These are phyloP conservation scores for Bromus sterilis DNA, from an alignment of 176 grass and related monocot species.

Conservation along the genomic window DNA sequence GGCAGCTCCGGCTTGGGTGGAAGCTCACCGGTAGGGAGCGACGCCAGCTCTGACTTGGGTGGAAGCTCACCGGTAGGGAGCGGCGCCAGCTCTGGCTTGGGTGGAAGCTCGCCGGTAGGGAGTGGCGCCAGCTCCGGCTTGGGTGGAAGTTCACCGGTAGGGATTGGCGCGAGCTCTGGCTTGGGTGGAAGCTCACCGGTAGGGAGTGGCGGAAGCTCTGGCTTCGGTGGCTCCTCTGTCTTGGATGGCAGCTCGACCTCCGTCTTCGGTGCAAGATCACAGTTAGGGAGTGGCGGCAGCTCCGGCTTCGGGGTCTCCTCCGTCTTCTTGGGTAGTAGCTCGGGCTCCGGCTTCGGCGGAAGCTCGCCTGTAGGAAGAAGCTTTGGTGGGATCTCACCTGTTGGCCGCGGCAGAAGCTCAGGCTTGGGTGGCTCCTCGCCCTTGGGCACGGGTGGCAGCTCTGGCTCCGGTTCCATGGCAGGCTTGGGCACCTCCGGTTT, in stretches of 20 bases:
- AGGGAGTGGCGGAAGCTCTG: too few relatives aligned
- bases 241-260: background rate
- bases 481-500: background rate
- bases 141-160: background rate
- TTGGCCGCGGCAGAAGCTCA: background rate
- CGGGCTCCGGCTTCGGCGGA: background rate
- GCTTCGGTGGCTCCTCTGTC: background rate
- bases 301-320: background rate
- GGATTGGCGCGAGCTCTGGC: background rate
- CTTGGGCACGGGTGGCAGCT: background rate
- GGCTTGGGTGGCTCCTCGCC: background rate
- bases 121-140: background rate
- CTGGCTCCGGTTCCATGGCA: background rate
- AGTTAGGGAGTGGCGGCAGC: background rate
- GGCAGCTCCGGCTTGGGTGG: background rate
- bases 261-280: rapidly evolving
- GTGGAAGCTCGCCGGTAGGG: background rate
- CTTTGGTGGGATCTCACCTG: background rate
- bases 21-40: background rate
- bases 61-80: too few relatives aligned
- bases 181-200: background rate
- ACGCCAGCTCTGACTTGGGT: background rate
- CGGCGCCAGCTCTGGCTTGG: rapidly evolving
- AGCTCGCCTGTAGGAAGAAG: background rate
- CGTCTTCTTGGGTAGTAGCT: rapidly evolving